Evolutionary conservation across 192 early-diverging fungal species (phyloP).

Genomic region (Rhizophlyctis rosea): DNA sequence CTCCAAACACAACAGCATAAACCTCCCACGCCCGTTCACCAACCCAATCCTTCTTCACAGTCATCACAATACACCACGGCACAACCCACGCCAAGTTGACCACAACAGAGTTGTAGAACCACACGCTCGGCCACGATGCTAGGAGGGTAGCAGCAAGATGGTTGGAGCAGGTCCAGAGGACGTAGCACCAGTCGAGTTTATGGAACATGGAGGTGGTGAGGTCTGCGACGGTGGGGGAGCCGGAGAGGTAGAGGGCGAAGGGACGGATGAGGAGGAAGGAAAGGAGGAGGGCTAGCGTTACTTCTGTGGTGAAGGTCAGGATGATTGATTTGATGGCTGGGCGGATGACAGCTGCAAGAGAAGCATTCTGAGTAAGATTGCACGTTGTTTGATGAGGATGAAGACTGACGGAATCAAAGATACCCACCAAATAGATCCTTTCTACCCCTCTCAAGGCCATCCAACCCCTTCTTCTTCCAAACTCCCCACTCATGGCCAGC

Average conservation of each 20-base stretch:
- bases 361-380: too few relatives aligned
- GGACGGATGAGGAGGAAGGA: slow-evolving; percentile 16
- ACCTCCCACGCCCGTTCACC: slow-evolving; percentile 20
- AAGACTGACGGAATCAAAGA: too few relatives aligned
- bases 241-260: slow-evolving; percentile 22
- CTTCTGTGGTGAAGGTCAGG: slow-evolving; percentile 6
- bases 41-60: background rate
- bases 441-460: too few relatives aligned
- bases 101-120: slow-evolving; percentile 21
- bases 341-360: slow-evolving; percentile 1
- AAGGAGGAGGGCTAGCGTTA: slow-evolving; percentile 4
- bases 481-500: slow-evolving; percentile 23
- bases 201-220: slow-evolving; percentile 19
- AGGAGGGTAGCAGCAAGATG: slow-evolving; percentile 25
- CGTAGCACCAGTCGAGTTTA: slow-evolving; percentile 25
- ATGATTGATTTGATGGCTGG: slow-evolving; percentile 4
- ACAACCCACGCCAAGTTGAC: slow-evolving; percentile 29
- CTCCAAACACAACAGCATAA: slow-evolving; percentile 31
- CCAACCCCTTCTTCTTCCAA: too few relatives aligned
- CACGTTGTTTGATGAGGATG: too few relatives aligned
- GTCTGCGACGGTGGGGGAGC: slow-evolving; percentile 5
- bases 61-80: slow-evolving; percentile 27
- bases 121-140: slow-evolving; percentile 20
- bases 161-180: slow-evolving; percentile 13
- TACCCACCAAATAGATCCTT: too few relatives aligned